phyloP scores from a whole-genome alignment of 1,284 basidiomycete genomes.

The Neonothopanus nambi region DNA sequence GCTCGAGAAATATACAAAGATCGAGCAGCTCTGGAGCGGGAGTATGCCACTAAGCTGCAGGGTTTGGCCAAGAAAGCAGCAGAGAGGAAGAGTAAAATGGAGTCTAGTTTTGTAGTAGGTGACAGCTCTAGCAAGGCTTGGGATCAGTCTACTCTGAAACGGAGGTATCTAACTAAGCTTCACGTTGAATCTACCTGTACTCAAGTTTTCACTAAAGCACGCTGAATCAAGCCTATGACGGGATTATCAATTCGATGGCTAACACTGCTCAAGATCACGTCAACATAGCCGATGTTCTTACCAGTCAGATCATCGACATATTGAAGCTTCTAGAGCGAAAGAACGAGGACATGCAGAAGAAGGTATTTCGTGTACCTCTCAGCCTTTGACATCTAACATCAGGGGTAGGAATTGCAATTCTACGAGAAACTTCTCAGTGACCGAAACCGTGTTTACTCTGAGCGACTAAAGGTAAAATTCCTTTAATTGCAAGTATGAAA shows the following conservation, averaged over 20 bases:
- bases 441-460: constrained; percentile 64
- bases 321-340: constrained; percentile 59
- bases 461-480: constrained; percentile 63
- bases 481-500: constrained; percentile 1
- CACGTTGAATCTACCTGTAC: background rate
- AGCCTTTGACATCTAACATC: constrained; percentile 12
- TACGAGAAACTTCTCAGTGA: constrained; percentile 73
- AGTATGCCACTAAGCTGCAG: constrained; percentile 73
- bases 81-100: constrained; percentile 68
- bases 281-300: constrained; percentile 62
- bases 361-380: constrained; percentile 37
- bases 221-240: constrained; percentile 63
- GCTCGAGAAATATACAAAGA: constrained; percentile 72
- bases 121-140: constrained; percentile 65
- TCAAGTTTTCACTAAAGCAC: constrained; percentile 46
- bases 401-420: constrained; percentile 59
- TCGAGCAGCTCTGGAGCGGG: constrained; percentile 66
- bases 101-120: constrained; percentile 58
- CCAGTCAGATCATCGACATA: constrained; percentile 62
- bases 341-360: constrained; percentile 69
- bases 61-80: constrained; percentile 61
- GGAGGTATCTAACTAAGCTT: constrained; percentile 40
- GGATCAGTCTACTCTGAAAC: constrained; percentile 50
- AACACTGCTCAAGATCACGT: constrained; percentile 69
- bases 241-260: constrained; percentile 61